Conservation (phyloP, 371 early-diverging fungal species). For the Encephalitozoon romaleae region DNA sequence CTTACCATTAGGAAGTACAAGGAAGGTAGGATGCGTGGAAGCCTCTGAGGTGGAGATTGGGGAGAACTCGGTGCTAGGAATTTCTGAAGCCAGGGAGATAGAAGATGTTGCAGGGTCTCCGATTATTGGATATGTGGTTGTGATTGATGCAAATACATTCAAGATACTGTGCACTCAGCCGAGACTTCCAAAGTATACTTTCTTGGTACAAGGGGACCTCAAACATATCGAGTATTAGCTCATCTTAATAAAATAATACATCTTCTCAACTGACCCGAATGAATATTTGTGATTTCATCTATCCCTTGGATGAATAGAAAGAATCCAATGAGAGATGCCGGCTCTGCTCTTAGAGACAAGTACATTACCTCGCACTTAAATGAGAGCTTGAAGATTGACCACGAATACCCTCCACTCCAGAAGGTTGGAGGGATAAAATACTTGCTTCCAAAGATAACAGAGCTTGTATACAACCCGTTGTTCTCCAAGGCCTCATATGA, state of each 20-base stretch:
- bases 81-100: conserved; percentile 51
- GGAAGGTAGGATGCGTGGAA: conserved; percentile 44
- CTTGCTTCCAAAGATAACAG: conserved; percentile 21
- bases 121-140: conserved; percentile 55
- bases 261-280: neutral
- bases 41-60: conserved; percentile 33
- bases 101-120: conserved; percentile 54
- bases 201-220: conserved; percentile 54
- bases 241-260: neutral
- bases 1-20: conserved; percentile 56
- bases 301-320: conserved; percentile 12
- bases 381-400: conserved; percentile 13
- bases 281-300: neutral
- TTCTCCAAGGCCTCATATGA: conserved; percentile 42
- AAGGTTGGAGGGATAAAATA: conserved; percentile 45
- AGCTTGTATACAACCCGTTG: conserved; percentile 38
- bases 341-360: conserved; percentile 42
- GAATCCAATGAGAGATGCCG: conserved; percentile 10
- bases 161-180: conserved; percentile 56
- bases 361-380: conserved; percentile 25
- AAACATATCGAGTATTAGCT: conserved; percentile 48
- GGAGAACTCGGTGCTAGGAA: conserved; percentile 53
- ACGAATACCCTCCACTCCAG: conserved; percentile 23
- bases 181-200: conserved; percentile 44
- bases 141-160: conserved; percentile 41